Base-by-base conservation (phyloP, 805 yeast species). In the Candida railenensis region DNA sequence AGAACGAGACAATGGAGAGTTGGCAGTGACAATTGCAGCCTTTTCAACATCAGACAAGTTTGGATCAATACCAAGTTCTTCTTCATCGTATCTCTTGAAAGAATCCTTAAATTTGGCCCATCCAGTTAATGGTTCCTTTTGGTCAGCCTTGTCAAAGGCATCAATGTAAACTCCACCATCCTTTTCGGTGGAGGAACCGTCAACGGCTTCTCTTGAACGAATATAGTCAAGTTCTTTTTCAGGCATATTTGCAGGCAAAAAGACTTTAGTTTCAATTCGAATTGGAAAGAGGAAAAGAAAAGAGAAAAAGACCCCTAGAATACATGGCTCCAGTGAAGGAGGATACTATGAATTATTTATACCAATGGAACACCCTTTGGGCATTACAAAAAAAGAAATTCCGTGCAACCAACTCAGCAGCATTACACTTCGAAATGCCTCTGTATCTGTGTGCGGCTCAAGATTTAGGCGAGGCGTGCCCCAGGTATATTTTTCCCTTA, bases 1-100 rank as follows among this genome's bases (percentile, higher is more conserved):
- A 7, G 73, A 61, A 52, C 85, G 69, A 32, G 74, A 64, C 47
- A 77, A 66, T 14, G 82, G 82, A 41, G 81, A 66, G 53, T 69
- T 71, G 21, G 81, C 75, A 21, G 82, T 71, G 44, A 58, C 58
- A 38, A 69, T 59, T 40, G 74, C 74, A 15, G 67, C 57, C 51
- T 59, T 65, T 53, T 69, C 64, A 21, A 57, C 53, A 37, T 61
- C 65, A 15, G 55, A 12, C 44, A 55, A 47, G 52, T 55, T 53
- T 30, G 59, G 66, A 42, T 77, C 82, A 34, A 77, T 44, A 30
- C 74, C 77, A 53, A 64, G 57, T 19, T 70, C 77, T 14, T 49
- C 52, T 16, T 54, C 67, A 46, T 68, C 66, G 45, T 54, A 62
- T 48, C 65, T 49, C 47, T 53, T 63, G 57, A 69, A 69, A 2